Evolutionary conservation across 2,329 filamentous ascomycete genomes (phyloP), one percentile per base, ranked within the genome.

Genomic region (Alternaria metachromatica): DNA sequence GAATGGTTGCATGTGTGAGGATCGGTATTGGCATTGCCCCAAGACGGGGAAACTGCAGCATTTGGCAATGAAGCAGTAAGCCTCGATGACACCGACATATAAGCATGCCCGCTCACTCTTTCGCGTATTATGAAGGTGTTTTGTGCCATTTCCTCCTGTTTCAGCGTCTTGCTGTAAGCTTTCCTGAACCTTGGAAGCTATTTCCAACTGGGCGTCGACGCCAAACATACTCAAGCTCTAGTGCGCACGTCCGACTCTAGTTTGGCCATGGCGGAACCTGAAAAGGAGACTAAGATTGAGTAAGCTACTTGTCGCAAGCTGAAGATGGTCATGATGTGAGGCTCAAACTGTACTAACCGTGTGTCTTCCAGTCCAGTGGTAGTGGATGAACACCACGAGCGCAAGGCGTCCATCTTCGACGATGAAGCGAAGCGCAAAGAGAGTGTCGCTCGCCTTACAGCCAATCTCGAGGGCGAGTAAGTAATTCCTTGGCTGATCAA

Each of bases 401-500:
- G 72, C 15, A 71, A 69, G 45, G 64, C 63, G 49, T 77, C 74
- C 55, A 45, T 72, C 55, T 66, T 68, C 43, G 66, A 72, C 9
- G 66, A 71, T 41, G 73, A 70, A 26, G 59, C 70, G 41, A 71
- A 66, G 44, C 77, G 74, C 21, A 68, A 67, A 23, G 64, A 70
- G 30, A 74, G 71, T 20, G 58, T 78, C 25, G 61, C 64, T 21
- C 65, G 69, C 25, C 53, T 78, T 55, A 77, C 72, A 9, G 64
- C 68, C 58, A 78, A 79, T 28, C 50, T 69, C 2, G 72, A 73
- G 18, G 76, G 76, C 60, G 76, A 78, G 75, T 79, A 69, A 64
- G 77, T 73, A n/a, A 18, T n/a, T 15, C 13, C 12, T 21, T 15
- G 26, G 5, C 9, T 41, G 37, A 18, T 41, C n/a, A 28, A 28